These are phyloP conservation scores for Inga oerstediana DNA, from an alignment of 306 rosid species.

Conservation along the genomic window DNA sequence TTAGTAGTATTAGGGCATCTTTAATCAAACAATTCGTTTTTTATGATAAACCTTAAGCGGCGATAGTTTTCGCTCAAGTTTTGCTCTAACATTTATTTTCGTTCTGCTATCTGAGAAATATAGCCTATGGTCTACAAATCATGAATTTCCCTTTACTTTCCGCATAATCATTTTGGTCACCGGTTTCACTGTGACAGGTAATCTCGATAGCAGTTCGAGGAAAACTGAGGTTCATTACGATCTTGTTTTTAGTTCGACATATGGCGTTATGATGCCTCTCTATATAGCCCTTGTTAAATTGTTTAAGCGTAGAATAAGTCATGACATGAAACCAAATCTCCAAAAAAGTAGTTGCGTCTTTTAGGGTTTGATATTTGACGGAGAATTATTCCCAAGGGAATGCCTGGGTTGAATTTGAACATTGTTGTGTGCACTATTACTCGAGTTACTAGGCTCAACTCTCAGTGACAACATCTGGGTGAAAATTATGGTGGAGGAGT, in stretches of 20 bases:
- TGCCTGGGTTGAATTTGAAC: background rate
- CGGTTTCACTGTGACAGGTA: background rate
- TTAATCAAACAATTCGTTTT: background rate
- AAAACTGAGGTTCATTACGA: background rate
- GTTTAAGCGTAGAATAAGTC: background rate
- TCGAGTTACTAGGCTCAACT: background rate
- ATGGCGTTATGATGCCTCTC: background rate
- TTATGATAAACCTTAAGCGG: background rate
- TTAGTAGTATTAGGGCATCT: too few relatives aligned
- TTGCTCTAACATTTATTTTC: background rate
- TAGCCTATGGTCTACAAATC: constrained; percentile 3
- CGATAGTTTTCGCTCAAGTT: background rate
- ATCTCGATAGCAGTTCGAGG: constrained; percentile 18
- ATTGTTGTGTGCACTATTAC: background rate
- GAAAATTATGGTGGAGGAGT: background rate
- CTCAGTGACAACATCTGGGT: background rate
- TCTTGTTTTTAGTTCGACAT: background rate
- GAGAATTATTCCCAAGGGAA: too few relatives aligned
- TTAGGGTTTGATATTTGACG: background rate
- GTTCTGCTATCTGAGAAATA: background rate
- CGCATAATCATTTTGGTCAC: background rate
- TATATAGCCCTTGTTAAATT: background rate
- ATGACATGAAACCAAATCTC: constrained; percentile 1
- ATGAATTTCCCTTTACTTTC: background rate
- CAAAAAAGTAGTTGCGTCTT: background rate